Evolutionary conservation across 202 grass and related monocot species (phyloP).

Genomic region (Musa balbisiana): DNA sequence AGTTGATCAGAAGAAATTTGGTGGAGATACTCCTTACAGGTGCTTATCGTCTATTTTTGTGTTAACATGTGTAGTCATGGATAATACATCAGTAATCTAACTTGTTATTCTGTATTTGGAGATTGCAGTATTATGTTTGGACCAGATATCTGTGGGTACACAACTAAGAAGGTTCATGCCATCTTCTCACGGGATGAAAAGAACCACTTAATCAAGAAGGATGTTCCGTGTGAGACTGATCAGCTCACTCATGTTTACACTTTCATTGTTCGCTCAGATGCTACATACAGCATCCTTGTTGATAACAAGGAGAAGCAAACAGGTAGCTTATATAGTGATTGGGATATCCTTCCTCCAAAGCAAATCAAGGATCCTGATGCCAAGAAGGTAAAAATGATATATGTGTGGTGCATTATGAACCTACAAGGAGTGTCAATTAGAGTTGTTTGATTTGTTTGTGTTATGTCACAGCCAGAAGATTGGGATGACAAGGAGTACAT

Average conservation of each 20-base stretch:
- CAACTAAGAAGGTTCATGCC: conserved; percentile 67
- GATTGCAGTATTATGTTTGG: conserved; percentile 69
- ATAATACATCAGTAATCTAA: not conserved
- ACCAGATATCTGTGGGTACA: conserved; percentile 63
- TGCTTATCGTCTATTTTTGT: conserved; percentile 1
- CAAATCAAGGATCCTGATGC: conserved; percentile 56
- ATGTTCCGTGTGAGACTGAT: conserved; percentile 61
- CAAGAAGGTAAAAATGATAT: conserved; percentile 42
- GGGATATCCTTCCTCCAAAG: conserved; percentile 67
- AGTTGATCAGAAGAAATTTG: conserved; percentile 57
- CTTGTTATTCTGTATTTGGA: not conserved
- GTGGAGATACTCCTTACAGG: conserved; percentile 69
- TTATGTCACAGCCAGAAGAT: conserved; percentile 49
- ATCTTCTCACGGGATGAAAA: conserved; percentile 62
- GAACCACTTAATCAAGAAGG: conserved; percentile 66
- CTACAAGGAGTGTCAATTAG: not conserved
- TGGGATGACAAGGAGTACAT: conserved; percentile 73
- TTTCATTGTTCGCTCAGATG: conserved; percentile 49
- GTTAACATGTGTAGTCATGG: not conserved
- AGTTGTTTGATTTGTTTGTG: not conserved
- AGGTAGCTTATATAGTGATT: conserved; percentile 56
- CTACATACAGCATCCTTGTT: conserved; percentile 64
- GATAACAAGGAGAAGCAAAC: conserved; percentile 56
- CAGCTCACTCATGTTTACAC: conserved; percentile 71
- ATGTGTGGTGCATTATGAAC: not conserved